Percentiles rank a stretch among this genome's conserved stretches.
Evolutionary conservation across 345 rosid genomes (phyloP).

Genomic region (Anacardium occidentale): DNA sequence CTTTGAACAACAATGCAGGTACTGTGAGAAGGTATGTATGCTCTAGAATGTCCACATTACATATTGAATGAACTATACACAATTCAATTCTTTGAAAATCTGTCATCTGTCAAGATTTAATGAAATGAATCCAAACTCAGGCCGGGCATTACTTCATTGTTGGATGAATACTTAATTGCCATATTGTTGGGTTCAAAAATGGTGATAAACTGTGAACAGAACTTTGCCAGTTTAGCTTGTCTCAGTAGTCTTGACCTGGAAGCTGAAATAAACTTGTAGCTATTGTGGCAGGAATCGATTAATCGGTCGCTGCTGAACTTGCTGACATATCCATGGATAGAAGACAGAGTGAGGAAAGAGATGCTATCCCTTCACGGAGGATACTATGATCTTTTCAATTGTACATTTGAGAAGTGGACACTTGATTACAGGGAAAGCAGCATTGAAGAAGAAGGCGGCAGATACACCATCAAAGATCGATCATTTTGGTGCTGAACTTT

Average conservation of each 20-base stretch:
- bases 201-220: too few relatives aligned
- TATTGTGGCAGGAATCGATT: slow-evolving; percentile 58
- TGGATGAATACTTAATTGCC: too few relatives aligned
- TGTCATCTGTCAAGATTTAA: background rate
- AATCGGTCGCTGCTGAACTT: slow-evolving; percentile 57
- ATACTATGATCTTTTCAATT: slow-evolving; percentile 58
- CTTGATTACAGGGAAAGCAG: slow-evolving; percentile 38
- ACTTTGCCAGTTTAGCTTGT: too few relatives aligned
- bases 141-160: background rate
- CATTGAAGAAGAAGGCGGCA: slow-evolving; percentile 14
- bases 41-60: background rate
- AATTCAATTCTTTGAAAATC: background rate
- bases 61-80: background rate
- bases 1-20: slow-evolving; percentile 81
- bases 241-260: too few relatives aligned
- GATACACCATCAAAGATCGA: slow-evolving; percentile 29
- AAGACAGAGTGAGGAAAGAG: slow-evolving; percentile 50
- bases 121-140: too few relatives aligned
- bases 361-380: slow-evolving; percentile 57
- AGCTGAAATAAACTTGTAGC: background rate
- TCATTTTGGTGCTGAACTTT: slow-evolving; percentile 46
- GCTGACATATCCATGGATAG: slow-evolving; percentile 72
- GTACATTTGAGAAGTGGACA: slow-evolving; percentile 61
- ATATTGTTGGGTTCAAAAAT: too few relatives aligned
- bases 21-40: slow-evolving; percentile 75